Evolutionary conservation across 306 rosid species (phyloP), one percentile per base, ranked within the genome.

Genomic region (Begonia peltatifolia): DNA sequence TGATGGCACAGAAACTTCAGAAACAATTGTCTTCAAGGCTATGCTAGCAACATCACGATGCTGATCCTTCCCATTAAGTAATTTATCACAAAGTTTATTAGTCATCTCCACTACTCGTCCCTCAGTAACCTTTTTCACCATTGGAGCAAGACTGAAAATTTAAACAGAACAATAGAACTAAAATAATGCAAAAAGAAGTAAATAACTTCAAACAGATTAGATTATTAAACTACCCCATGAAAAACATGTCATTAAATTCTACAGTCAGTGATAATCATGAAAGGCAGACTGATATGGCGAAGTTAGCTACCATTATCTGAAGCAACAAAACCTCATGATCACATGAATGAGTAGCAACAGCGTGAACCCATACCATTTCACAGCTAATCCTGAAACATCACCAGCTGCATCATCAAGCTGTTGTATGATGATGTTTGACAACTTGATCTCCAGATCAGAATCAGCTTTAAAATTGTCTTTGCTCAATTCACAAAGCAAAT

Each of bases 1-100:
- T 57, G 89, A 77, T 69, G 80, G 80, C 12, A 82, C 70, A 46
- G 88, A 73, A 71, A 92, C 70, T 81, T 92, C 99, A 64, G 94
- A 86, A 73, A 92, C 84, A 58, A 92, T 73, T 6, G 99, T 87
- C 83, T 86, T 92, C 73, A 92, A 74, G 64, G 99, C 99, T 56
- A 92, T 92, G 81, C 93, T 81, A 52, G 99, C 99, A 68, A 80
- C 73, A 70, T 92, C 99, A 11, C 94, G 96, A 66, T 92, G 94
- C 51, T 83, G 95, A 59, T 90, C 94, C 81, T 83, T 87, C 55
- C 82, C 99, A 22, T 92, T 81, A 6, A 86, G 88, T 74, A 86
- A 64, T 67, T 87, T 92, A 11, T 77, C 84, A 60, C 99, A 92
- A 1, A 92, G 78, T 57, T 79, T 84, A 60, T 68, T 64, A 59